Conservation (phyloP, 805 yeast genomes). For the Pichia scutulata region DNA sequence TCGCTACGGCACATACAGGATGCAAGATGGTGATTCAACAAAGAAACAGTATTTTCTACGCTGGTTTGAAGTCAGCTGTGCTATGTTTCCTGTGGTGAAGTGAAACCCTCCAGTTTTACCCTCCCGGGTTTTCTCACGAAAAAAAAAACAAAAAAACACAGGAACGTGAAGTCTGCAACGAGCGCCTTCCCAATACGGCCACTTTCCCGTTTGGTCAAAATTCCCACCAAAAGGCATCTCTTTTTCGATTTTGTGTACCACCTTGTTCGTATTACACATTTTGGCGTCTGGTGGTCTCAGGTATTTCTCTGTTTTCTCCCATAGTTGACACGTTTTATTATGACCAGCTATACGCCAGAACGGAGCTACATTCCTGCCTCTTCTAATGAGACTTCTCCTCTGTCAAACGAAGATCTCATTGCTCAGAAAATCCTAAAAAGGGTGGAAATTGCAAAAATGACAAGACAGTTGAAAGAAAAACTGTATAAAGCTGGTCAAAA, state of each 20-base stretch:
- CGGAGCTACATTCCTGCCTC: background rate
- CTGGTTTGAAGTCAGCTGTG: too few species aligned
- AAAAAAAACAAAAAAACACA: too few species aligned
- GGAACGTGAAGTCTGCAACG: too few species aligned
- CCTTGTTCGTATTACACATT: background rate
- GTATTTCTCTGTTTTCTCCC: background rate
- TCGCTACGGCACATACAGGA: too few species aligned
- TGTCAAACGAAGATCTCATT: constrained; percentile 30
- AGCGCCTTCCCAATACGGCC: background rate
- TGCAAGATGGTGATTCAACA: too few species aligned
- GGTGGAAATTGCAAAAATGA: constrained; percentile 39
- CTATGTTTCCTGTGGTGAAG: too few species aligned
- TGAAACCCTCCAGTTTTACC: too few species aligned
- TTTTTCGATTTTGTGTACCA: background rate
- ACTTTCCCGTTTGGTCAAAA: background rate
- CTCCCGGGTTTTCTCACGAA: too few species aligned
- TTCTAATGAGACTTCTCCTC: constrained; percentile 7
- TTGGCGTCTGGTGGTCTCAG: background rate
- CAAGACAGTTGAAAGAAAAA: constrained; percentile 36
- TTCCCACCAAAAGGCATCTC: background rate
- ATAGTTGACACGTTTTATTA: background rate
- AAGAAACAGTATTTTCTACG: too few species aligned
- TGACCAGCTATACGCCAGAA: constrained; percentile 1
- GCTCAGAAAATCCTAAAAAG: constrained; percentile 38
- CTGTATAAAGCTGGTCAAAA: constrained; percentile 35